Evolutionary conservation across 495 filamentous ascomycete genomes (phyloP).

Genomic region (Xylona heveae): DNA sequence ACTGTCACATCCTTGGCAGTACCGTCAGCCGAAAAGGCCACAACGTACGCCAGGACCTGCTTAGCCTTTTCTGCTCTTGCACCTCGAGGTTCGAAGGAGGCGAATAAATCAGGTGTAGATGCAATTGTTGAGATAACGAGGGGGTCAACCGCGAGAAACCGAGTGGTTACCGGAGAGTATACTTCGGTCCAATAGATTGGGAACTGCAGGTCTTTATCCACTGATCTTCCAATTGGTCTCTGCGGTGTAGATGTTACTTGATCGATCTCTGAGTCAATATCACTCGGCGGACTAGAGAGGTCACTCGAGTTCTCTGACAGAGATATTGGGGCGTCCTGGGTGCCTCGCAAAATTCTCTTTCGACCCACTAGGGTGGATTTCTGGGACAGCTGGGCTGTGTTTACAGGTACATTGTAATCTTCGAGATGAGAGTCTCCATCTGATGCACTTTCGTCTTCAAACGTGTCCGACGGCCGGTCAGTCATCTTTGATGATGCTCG

Average conservation of each 20-base stretch:
- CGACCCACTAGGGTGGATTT: too few species aligned
- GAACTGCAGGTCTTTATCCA: constrained; percentile 53
- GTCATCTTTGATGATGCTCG: too few species aligned
- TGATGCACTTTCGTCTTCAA: constrained; percentile 5
- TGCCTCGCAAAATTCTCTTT: constrained; percentile 11
- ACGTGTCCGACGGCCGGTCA: too few species aligned
- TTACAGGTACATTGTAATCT: too few species aligned
- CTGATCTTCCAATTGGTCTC: constrained; percentile 22
- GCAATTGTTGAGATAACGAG: constrained; percentile 46
- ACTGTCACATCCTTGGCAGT: constrained; percentile 91
- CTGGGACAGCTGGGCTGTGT: too few species aligned
- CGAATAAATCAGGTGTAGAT: constrained; percentile 44
- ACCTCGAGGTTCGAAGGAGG: constrained; percentile 64
- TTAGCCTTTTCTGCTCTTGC: constrained; percentile 62
- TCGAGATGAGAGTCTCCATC: neutral
- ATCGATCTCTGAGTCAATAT: constrained; percentile 22
- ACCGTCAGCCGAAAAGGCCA: constrained; percentile 66
- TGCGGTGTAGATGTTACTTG: too few species aligned
- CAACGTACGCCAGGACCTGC: constrained; percentile 80
- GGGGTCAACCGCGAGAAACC: constrained; percentile 58
- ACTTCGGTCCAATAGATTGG: constrained; percentile 92
- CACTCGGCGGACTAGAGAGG: too few species aligned
- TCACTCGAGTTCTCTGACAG: constrained; percentile 14
- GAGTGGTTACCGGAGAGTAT: constrained; percentile 55
- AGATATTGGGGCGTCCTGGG: constrained; percentile 13